Conservation (phyloP, 768 basidiomycete genomes). For the Calocera viscosa region DNA sequence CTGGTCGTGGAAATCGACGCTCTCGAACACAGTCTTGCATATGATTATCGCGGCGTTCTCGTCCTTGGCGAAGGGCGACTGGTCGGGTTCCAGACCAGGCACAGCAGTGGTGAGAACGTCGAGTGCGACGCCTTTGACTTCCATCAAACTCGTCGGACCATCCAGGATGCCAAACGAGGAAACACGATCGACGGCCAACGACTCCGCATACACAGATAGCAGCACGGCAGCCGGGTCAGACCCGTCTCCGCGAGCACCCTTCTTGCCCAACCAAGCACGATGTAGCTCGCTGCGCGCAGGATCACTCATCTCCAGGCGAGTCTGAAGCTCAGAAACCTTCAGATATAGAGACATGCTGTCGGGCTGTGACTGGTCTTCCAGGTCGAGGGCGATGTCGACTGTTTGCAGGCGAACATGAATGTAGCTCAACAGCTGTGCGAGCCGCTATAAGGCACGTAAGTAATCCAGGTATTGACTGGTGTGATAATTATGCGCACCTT, state of each 20-base stretch:
- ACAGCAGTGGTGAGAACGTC: neutral
- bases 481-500: neutral
- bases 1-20: neutral
- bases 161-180: neutral
- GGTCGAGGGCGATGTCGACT: neutral
- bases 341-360: neutral
- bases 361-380: neutral
- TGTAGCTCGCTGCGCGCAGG: neutral
- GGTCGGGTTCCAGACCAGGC: neutral
- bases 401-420: neutral
- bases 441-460: neutral
- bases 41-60: neutral
- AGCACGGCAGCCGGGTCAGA: neutral
- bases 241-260: neutral
- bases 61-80: neutral
- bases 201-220: neutral
- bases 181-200: neutral
- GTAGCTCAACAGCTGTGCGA: neutral
- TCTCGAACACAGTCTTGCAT: neutral
- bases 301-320: neutral
- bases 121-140: neutral
- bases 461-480: neutral
- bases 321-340: neutral
- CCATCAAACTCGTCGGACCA: neutral
- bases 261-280: conserved; percentile 1